Conservation (phyloP, 1,284 basidiomycete species). For the Moesziomyces globuligerus region DNA sequence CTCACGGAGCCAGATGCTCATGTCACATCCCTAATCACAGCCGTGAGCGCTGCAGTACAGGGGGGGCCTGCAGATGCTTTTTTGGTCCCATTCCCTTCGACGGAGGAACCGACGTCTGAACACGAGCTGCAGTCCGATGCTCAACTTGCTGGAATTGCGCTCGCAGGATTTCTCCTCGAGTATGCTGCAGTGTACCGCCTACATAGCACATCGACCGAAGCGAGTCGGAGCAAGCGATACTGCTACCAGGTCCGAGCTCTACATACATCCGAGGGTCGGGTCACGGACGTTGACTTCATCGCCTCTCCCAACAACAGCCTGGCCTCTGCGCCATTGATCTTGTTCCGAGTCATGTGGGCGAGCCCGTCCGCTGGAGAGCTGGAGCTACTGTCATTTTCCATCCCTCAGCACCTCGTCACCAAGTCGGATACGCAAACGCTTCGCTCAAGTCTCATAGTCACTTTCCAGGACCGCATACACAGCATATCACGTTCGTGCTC, state of each 20-base stretch:
- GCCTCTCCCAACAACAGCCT: constrained; percentile 24
- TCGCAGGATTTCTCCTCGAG: constrained; percentile 28
- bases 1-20: constrained; percentile 10
- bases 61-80: constrained; percentile 1
- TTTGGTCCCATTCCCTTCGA: background rate
- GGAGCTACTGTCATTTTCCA: constrained; percentile 25
- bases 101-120: background rate
- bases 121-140: background rate
- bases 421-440: background rate
- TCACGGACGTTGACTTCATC: constrained; percentile 2
- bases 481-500: background rate
- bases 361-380: background rate
- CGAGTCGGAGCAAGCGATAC: background rate
- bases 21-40: constrained; percentile 1
- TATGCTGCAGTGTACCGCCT: constrained; percentile 27
- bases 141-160: constrained; percentile 21
- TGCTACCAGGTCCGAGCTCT: constrained; percentile 10
- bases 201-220: background rate
- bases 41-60: constrained; percentile 1
- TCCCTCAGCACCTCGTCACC: constrained; percentile 10
- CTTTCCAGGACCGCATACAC: constrained; percentile 10
- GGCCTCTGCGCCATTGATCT: constrained; percentile 10
- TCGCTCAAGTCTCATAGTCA: background rate
- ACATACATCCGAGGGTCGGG: background rate
- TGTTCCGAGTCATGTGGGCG: constrained; percentile 14